Percentiles rank a stretch among this genome's conserved stretches.
phyloP scores from a whole-genome alignment of 192 early-diverging fungal species.

The Lobulomyces angularis region DNA sequence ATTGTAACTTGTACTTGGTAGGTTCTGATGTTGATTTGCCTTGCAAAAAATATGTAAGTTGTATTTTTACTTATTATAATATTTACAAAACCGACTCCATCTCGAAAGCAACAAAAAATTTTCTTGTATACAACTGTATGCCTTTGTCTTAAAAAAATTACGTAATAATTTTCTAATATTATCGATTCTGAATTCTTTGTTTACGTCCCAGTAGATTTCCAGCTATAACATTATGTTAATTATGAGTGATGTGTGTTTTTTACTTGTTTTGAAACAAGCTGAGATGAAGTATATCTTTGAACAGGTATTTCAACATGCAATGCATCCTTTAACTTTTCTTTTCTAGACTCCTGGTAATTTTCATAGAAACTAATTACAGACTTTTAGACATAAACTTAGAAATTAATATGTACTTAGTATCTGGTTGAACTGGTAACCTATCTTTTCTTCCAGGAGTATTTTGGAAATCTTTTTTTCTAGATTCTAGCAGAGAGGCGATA shows the following conservation, averaged over 20 bases:
- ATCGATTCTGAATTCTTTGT: conserved; percentile 10
- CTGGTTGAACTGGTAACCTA: conserved; percentile 20
- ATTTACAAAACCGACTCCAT: conserved; percentile 39
- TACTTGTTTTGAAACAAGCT: conserved; percentile 23
- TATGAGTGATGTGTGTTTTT: not conserved
- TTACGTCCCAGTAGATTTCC: conserved; percentile 25
- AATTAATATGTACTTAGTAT: conserved; percentile 12
- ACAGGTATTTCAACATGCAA: conserved; percentile 20
- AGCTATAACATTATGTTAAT: too few relatives aligned
- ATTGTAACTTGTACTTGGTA: conserved; percentile 13
- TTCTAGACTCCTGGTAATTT: conserved; percentile 24
- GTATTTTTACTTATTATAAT: not conserved
- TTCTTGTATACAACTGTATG: conserved; percentile 14
- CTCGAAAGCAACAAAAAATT: conserved; percentile 30
- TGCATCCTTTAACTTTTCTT: conserved; percentile 19
- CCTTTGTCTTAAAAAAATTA: conserved; percentile 23
- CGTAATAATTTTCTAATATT: conserved; percentile 12
- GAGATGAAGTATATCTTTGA: conserved; percentile 1
- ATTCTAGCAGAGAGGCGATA: conserved; percentile 21
- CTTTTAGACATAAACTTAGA: not conserved
- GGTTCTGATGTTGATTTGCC: conserved; percentile 26
- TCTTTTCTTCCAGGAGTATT: conserved; percentile 20
- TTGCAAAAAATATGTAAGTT: conserved; percentile 3
- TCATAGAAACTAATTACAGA: conserved; percentile 19
- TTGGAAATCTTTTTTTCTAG: conserved; percentile 34